Evolutionary conservation across 805 yeast genomes (phyloP).

Genomic region (Saccharomycopsis sp.): DNA sequence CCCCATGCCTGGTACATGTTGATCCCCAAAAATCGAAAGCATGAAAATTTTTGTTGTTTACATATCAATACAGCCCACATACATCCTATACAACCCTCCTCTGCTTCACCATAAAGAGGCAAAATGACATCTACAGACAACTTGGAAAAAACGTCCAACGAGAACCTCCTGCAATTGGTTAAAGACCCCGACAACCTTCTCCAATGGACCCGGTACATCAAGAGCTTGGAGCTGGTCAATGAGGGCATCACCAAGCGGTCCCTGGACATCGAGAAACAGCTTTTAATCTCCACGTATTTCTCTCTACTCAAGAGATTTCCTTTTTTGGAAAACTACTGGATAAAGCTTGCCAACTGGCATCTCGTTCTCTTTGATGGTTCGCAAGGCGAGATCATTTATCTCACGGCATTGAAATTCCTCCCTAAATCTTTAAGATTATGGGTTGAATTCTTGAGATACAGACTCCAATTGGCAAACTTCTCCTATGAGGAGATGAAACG

Average conservation of each 20-base stretch:
- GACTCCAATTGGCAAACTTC: conserved; percentile 24
- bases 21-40: neutral
- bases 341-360: conserved; percentile 44
- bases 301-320: conserved; percentile 44
- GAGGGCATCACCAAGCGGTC: conserved; percentile 33
- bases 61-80: too few relatives aligned
- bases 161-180: conserved; percentile 9
- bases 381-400: conserved; percentile 32
- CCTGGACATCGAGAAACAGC: conserved; percentile 26
- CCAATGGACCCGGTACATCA: conserved; percentile 34
- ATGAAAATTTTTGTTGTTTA: neutral
- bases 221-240: conserved; percentile 28
- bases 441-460: conserved; percentile 41
- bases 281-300: conserved; percentile 35
- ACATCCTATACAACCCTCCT: neutral
- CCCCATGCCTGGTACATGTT: neutral
- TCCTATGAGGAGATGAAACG: conserved; percentile 29
- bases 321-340: conserved; percentile 48
- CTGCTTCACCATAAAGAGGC: neutral
- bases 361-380: conserved; percentile 38
- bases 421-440: conserved; percentile 45
- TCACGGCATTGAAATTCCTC: conserved; percentile 33
- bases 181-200: conserved; percentile 31
- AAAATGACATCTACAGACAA: neutral
- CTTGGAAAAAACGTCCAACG: neutral